phyloP scores from a whole-genome alignment of 2,329 filamentous ascomycete genomes.

The Penicillium decumbens region DNA sequence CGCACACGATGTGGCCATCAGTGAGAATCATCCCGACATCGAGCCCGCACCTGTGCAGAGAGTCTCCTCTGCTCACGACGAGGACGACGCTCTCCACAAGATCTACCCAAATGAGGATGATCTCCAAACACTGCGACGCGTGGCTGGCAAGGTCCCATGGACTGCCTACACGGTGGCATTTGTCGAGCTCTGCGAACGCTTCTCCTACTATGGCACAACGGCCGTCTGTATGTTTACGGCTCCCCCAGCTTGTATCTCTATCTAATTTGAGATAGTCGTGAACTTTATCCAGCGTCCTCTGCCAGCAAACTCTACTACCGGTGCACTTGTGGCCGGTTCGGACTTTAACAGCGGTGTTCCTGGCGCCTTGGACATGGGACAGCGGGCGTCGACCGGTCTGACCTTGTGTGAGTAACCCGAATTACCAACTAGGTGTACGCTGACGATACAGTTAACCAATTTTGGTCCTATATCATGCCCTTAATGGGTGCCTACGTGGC shows the following conservation, averaged over 20 bases:
- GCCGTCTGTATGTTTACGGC: slow-evolving; percentile 54
- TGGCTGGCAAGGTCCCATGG: slow-evolving; percentile 52
- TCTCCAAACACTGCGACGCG: slow-evolving; percentile 32
- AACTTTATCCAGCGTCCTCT: slow-evolving; percentile 59
- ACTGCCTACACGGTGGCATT: slow-evolving; percentile 66
- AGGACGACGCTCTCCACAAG: slow-evolving; percentile 7
- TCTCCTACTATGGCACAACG: slow-evolving; percentile 70
- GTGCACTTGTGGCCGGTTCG: slow-evolving; percentile 31
- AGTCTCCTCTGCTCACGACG: not conserved
- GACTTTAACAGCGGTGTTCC: slow-evolving; percentile 27
- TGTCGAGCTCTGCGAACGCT: slow-evolving; percentile 70
- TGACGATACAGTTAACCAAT: slow-evolving; percentile 48
- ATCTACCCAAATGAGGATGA: slow-evolving; percentile 33
- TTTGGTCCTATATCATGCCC: slow-evolving; percentile 60
- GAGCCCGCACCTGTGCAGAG: slow-evolving; percentile 4
- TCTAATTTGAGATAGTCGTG: slow-evolving; percentile 43
- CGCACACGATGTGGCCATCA: slow-evolving; percentile 14
- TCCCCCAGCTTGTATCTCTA: not conserved
- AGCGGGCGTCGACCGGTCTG: slow-evolving; percentile 52
- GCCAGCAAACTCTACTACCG: slow-evolving; percentile 52
- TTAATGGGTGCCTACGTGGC: slow-evolving; percentile 57
- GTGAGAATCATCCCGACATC: slow-evolving; percentile 16
- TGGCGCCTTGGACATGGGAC: slow-evolving; percentile 57
- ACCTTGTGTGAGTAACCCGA: slow-evolving; percentile 39
- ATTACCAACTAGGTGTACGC: not conserved